A percentile compares a stretch with the other conserved stretches of the same genome.
These are phyloP conservation scores for Pichia sp. DNA, from an alignment of 1,139 yeast genomes.

Conservation along the genomic window DNA sequence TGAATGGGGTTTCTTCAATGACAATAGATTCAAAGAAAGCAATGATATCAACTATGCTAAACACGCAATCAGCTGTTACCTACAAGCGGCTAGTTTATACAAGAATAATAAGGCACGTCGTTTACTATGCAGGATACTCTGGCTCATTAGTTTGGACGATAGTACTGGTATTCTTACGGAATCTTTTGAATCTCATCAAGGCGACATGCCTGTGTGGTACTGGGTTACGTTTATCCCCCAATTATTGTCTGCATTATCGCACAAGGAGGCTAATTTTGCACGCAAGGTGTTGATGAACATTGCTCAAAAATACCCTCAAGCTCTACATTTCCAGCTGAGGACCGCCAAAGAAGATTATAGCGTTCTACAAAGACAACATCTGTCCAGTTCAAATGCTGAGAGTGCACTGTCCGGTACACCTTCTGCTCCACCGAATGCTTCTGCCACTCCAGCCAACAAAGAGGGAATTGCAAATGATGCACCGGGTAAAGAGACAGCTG, in stretches of 20 bases:
- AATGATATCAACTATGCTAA: slow-evolving; percentile 80
- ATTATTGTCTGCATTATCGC: slow-evolving; percentile 79
- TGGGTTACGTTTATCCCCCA: slow-evolving; percentile 98
- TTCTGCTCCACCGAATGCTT: slow-evolving; percentile 1
- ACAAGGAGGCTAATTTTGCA: slow-evolving; percentile 83
- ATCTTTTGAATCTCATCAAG: slow-evolving; percentile 88
- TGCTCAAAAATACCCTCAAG: slow-evolving; percentile 96
- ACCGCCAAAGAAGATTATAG: slow-evolving; percentile 94
- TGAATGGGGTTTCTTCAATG: slow-evolving; percentile 97
- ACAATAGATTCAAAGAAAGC: slow-evolving; percentile 76
- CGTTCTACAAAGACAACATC: slow-evolving; percentile 66
- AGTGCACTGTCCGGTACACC: slow-evolving; percentile 4
- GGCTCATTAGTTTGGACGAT: slow-evolving; percentile 93
- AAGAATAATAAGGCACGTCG: slow-evolving; percentile 89
- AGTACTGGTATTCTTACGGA: slow-evolving; percentile 70
- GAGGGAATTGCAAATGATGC: neutral
- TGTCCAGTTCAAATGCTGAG: slow-evolving; percentile 6
- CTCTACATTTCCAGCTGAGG: slow-evolving; percentile 89
- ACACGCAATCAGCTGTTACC: slow-evolving; percentile 90
- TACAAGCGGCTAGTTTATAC: slow-evolving; percentile 96
- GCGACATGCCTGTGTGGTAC: slow-evolving; percentile 98
- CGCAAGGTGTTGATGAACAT: slow-evolving; percentile 83
- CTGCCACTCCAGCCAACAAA: neutral
- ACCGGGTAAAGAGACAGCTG: neutral
- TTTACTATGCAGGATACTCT: slow-evolving; percentile 78